Conservation (phyloP, 768 basidiomycete species). For the Suillus cothurnatus region DNA sequence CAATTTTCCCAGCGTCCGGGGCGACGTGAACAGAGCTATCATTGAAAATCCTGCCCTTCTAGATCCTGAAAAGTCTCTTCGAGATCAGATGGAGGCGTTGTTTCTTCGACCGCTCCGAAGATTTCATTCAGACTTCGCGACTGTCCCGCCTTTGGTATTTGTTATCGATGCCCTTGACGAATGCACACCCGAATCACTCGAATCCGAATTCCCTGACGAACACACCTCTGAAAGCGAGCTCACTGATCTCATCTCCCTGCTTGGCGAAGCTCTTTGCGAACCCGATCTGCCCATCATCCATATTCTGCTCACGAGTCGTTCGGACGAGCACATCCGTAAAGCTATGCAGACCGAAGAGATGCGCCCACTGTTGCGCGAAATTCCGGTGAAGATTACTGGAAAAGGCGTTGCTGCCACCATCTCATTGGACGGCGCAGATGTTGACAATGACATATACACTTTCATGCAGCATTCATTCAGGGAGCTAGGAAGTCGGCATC, state of each 20-base stretch:
- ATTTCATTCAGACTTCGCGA: neutral
- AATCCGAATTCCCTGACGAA: neutral
- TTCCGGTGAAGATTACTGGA: neutral
- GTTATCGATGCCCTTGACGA: neutral
- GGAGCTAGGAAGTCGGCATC: neutral
- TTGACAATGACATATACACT: neutral
- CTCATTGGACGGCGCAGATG: neutral
- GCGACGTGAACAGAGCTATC: neutral
- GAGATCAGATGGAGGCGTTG: neutral
- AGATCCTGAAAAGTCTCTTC: neutral
- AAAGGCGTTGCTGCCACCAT: neutral
- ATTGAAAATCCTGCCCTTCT: neutral
- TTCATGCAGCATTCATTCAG: neutral
- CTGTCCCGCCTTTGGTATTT: neutral
- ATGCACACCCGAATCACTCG: neutral
- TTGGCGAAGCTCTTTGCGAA: neutral
- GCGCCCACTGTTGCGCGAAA: neutral
- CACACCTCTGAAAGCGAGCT: neutral
- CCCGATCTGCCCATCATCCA: neutral
- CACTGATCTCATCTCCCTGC: neutral
- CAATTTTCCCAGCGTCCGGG: neutral
- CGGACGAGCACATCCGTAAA: neutral
- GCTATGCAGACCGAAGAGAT: neutral
- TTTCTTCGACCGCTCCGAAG: neutral
- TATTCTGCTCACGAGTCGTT: neutral